Percentiles rank a stretch among this genome's conserved stretches.
Evolutionary conservation across 1,284 basidiomycete genomes (phyloP).

Genomic region (Coriolopsis trogii): DNA sequence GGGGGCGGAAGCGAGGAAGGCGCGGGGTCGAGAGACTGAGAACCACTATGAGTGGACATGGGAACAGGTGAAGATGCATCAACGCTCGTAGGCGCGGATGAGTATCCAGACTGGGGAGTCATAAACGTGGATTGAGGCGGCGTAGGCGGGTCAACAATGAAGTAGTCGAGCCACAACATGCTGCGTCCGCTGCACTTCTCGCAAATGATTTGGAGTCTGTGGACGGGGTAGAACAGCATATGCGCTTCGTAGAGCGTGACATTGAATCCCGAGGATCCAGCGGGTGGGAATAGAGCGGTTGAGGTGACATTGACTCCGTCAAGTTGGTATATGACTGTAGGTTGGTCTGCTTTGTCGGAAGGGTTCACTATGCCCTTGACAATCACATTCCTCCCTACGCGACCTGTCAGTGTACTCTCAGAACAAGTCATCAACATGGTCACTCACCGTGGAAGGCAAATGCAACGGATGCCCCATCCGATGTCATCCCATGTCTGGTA

Average conservation of each 20-base stretch:
- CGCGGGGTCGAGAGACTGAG: too few species aligned
- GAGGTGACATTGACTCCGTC: constrained; percentile 8
- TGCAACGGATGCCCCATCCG: too few species aligned
- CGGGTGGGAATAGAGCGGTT: neutral
- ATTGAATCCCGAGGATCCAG: constrained; percentile 1
- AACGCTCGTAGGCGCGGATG: too few species aligned
- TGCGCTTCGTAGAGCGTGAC: constrained; percentile 11
- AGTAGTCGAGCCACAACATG: constrained; percentile 19
- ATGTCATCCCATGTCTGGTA: too few species aligned
- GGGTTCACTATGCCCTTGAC: constrained; percentile 18
- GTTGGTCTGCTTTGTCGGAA: constrained; percentile 9
- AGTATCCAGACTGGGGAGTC: too few species aligned
- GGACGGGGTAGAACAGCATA: constrained; percentile 1
- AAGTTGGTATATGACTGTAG: constrained; percentile 11
- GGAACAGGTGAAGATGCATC: too few species aligned
- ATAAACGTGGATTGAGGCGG: too few species aligned
- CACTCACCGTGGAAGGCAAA: too few species aligned
- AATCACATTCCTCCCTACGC: constrained; percentile 12
- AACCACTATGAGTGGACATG: too few species aligned
- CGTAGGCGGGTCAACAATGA: neutral
- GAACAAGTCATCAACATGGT: too few species aligned
- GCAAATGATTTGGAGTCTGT: constrained; percentile 15
- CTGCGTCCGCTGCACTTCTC: constrained; percentile 17
- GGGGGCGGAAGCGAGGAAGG: too few species aligned
- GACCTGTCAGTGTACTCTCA: too few species aligned